Conservation (phyloP, 192 early-diverging fungal genomes). For the Entophlyctis luteolus region DNA sequence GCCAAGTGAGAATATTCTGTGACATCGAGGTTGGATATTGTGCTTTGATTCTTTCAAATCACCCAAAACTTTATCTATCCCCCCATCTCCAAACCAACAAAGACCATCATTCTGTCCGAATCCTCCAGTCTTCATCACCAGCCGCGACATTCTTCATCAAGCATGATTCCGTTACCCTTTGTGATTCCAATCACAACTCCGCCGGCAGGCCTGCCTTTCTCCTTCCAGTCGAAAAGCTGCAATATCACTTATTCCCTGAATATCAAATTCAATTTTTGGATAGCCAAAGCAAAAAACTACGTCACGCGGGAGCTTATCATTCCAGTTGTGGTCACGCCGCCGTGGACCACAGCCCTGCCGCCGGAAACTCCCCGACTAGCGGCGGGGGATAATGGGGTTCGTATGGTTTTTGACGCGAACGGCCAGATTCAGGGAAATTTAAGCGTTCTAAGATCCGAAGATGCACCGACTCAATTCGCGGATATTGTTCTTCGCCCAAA, state of each 20-base stretch:
- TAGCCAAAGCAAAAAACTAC: background rate
- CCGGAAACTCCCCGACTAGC: constrained; percentile 3
- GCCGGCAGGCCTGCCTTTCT: constrained; percentile 7
- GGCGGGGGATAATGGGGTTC: background rate
- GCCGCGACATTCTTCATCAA: background rate
- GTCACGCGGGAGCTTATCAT: background rate
- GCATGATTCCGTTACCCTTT: background rate
- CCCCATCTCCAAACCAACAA: too few relatives aligned
- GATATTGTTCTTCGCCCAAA: constrained; percentile 1
- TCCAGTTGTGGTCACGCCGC: constrained; percentile 7
- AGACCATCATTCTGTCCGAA: too few relatives aligned
- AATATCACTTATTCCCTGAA: background rate
- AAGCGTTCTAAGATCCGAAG: background rate
- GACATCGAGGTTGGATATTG: too few relatives aligned
- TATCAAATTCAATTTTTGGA: background rate
- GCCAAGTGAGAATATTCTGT: too few relatives aligned
- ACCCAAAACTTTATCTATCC: too few relatives aligned
- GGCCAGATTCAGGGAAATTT: background rate
- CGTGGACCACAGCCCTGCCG: background rate
- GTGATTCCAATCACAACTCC: background rate
- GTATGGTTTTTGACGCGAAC: background rate
- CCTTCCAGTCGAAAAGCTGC: background rate
- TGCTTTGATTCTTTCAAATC: too few relatives aligned
- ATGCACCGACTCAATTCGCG: background rate
- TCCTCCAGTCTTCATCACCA: background rate